phyloP scores from a whole-genome alignment of 2,329 filamentous ascomycete genomes.

The Knufia fluminis region DNA sequence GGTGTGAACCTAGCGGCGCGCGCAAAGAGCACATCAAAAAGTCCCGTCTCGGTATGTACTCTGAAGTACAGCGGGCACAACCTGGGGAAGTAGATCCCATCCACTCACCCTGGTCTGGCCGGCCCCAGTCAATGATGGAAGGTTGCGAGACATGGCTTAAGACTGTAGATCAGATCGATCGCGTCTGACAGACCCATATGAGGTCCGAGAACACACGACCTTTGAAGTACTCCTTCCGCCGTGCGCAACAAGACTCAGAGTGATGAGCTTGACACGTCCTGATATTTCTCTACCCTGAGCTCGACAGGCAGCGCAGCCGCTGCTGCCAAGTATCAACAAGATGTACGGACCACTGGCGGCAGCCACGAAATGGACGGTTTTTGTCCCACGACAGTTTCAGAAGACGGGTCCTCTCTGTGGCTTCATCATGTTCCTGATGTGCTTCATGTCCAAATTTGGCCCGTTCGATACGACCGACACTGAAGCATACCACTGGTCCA shows the following conservation, averaged over 20 bases:
- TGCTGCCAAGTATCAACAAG: constrained; percentile 1
- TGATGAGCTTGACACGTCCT: too few species aligned
- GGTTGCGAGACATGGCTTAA: background rate
- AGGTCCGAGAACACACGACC: background rate
- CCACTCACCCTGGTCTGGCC: background rate
- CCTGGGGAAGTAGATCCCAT: background rate
- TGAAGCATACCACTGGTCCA: constrained; percentile 3
- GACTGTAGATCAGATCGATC: background rate
- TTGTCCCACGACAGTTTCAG: constrained; percentile 2
- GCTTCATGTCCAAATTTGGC: constrained; percentile 6
- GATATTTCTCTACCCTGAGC: background rate
- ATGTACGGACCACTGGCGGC: background rate
- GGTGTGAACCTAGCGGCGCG: background rate
- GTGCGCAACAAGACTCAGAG: background rate
- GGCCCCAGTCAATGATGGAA: background rate
- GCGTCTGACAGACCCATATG: background rate
- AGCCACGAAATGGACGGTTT: constrained; percentile 7
- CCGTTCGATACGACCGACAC: background rate
- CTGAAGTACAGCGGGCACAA: too few species aligned
- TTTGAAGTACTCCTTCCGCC: background rate
- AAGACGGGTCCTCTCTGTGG: constrained; percentile 2
- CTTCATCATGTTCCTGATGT: constrained; percentile 4
- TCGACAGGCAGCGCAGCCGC: background rate
- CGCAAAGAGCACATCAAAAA: background rate
- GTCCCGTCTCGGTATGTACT: too few species aligned